Evolutionary conservation across 176 grass and related monocot species (phyloP), one percentile per base, ranked within the genome.

Genomic region (Oryza meyeriana): DNA sequence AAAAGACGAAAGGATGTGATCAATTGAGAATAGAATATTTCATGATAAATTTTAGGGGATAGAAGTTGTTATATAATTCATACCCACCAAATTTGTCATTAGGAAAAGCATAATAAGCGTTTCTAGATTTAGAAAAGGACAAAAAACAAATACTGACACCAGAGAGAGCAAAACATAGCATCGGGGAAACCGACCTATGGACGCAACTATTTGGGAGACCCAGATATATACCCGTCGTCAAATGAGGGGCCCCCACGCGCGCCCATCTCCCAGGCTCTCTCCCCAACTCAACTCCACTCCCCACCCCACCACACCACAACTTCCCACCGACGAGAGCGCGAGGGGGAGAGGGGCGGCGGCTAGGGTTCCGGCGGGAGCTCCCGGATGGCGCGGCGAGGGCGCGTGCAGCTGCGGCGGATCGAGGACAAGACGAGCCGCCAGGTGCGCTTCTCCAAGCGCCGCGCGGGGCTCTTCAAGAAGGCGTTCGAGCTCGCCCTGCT

Each of bases 361-460:
- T 87, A 83, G 80, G 65, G 83, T 85, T 73, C 11, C 50, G 40
- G 6, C n/a, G 5, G 22, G 41, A 36, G n/a, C n/a, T n/a, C n/a
- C n/a, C 32, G 35, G 45, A 83, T 86, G 84, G 66, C 89, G 77
- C 55, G 77, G 80, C 70, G 92, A 24, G 89, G 88, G 26, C 81
- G 75, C 26, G 90, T 95, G 32, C 74, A 92, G 83, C 72, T 95
- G 76, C 85, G 89, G 78, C 82, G 90, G 82, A 95, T 95, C 79
- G 93, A 95, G 85, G 93, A 95, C 89, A 81, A 85, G 78, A 79
- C 90, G 41, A 95, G 90, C 77, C 85, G 93, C 1, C 93, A 95
- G 76, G 93, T 95, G 42, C 87, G 93, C 47, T 95, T 95, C 88
- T 95, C 88, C 42, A 94, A 94, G 91, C 78, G 88, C 57, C 78